Percentiles rank a stretch among this genome's conserved stretches.
Conservation (phyloP, 2,329 filamentous ascomycete species). For the Penicillium sp. region DNA sequence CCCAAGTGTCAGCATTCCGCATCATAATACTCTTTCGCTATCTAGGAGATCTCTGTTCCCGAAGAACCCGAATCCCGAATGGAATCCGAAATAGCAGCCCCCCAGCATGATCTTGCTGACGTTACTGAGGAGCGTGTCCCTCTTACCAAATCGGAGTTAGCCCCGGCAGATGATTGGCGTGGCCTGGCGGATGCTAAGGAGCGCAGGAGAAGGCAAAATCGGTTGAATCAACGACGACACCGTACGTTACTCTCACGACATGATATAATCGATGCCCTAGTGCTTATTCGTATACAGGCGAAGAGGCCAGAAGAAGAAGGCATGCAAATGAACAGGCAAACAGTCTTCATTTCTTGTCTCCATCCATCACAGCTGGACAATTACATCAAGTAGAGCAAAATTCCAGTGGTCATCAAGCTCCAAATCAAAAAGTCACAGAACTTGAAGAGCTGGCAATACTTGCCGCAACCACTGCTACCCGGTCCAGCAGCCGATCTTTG, state of each 20-base stretch:
- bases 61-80: neutral
- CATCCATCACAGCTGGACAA: neutral
- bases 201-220: slow-evolving; percentile 22
- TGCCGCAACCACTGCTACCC: neutral
- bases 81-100: neutral
- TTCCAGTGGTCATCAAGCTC: neutral
- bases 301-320: neutral
- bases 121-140: neutral
- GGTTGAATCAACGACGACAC: slow-evolving; percentile 21
- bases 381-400: neutral
- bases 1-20: neutral
- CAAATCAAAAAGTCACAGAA: neutral
- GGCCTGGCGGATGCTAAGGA: slow-evolving; percentile 14
- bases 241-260: slow-evolving; percentile 6
- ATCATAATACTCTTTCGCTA: neutral
- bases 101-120: neutral
- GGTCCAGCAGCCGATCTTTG: neutral
- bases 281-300: neutral
- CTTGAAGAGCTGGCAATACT: neutral
- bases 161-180: slow-evolving; percentile 12
- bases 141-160: neutral
- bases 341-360: neutral
- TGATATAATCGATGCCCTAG: neutral
- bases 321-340: neutral
- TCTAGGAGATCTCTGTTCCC: neutral